Base-by-base conservation (phyloP, 148 eudicot genomes). In the Silene latifolia region DNA sequence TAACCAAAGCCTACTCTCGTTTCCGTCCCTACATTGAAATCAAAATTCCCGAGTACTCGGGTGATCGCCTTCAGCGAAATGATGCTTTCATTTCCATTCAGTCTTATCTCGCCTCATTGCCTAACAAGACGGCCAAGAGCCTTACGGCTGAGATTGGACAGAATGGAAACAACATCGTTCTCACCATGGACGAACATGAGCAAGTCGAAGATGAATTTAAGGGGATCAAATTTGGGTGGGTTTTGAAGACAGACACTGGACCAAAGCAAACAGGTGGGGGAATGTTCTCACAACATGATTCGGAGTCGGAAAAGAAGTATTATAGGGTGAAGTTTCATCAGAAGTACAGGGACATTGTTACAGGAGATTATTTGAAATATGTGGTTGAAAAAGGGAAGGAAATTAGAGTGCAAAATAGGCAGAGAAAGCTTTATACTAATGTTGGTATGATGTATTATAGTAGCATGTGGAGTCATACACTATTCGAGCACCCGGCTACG, bases 401-500 rank as follows among this genome's bases (percentile, higher is more conserved):
- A 24, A 61, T 83, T n/a, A 72, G 17, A 13, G 53, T 64, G 25
- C 65, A 69, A 58, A 81, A 81, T 58, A 81, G 85, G 75, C 80
- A 81, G 77, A 85, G 88, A 57, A 85, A 69, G 64, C 84, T 88
- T 25, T 84, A 78, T 66, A 83, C 89, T 3, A 88, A 88, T 63
- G 73, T 73, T 20, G 68, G 72, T 0, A n/a, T 21, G 63, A 61
- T 23, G 11, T 21, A 57, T 12, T 72, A 10, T 29, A 56, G 51
- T 10, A 70, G 19, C 5, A 71, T 69, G 87, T 86, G 89, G 92
- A 85, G 81, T 51, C 71, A 79, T 71, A 79, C 85, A 13, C 79
- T 77, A n/a, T 87, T 86, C 35, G 82, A 82, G 82, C 92, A 87
- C 78, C 90, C 90, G 0, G 89, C 89, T 0, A 85, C 79, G 15